phyloP scores from a whole-genome alignment of 140 eudicot species.

The Senecio squalidus region DNA sequence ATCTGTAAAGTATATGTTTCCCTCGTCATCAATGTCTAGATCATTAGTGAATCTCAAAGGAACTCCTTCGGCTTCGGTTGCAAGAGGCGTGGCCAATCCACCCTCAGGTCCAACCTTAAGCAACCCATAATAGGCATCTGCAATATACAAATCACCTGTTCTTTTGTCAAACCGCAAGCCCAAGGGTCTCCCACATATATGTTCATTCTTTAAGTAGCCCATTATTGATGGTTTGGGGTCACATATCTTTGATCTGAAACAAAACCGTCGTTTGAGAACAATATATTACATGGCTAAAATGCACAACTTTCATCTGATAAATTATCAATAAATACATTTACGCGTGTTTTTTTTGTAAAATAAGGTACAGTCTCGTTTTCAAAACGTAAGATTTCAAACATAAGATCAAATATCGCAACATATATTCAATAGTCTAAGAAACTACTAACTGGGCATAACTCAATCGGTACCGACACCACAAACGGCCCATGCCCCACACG shows the following conservation, averaged over 20 bases:
- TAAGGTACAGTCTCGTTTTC: no score
- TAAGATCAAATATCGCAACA: no score
- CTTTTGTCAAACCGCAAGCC: constrained; percentile 81
- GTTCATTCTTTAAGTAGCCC: constrained; percentile 72
- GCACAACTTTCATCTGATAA: no score
- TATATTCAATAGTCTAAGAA: no score
- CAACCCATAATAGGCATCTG: constrained; percentile 92
- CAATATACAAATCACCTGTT: constrained; percentile 87
- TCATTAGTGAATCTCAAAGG: constrained; percentile 84
- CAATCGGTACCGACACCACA: no score
- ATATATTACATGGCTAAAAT: no score
- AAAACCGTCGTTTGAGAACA: neutral
- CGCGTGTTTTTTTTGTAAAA: no score
- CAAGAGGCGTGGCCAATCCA: constrained; percentile 70
- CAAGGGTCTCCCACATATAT: constrained; percentile 90
- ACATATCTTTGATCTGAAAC: constrained; percentile 70
- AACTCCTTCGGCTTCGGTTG: constrained; percentile 80
- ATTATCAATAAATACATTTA: no score
- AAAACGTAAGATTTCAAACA: no score
- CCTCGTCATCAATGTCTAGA: constrained; percentile 81
- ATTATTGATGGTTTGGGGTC: constrained; percentile 64
- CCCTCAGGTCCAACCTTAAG: constrained; percentile 94
- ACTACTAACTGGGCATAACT: no score
- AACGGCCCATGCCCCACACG: no score
- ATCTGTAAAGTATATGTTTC: constrained; percentile 84